A percentile compares a stretch with the other conserved stretches of the same genome.
These are phyloP conservation scores for Aspergillus wentii DNA, from an alignment of 495 filamentous ascomycete genomes.

Conservation along the genomic window DNA sequence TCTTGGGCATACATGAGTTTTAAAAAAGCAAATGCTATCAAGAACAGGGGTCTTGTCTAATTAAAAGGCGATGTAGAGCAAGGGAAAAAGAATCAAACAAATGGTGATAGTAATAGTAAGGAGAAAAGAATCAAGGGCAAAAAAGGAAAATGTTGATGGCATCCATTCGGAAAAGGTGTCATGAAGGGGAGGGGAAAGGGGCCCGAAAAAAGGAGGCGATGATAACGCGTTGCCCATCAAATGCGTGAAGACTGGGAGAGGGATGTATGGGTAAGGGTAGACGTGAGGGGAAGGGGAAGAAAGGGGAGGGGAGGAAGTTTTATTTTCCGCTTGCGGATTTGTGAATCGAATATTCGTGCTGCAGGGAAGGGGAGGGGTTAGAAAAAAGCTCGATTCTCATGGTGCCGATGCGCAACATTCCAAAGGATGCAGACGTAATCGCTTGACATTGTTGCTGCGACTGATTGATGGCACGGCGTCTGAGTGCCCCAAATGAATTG, in stretches of 20 bases:
- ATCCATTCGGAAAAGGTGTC: conserved; percentile 18
- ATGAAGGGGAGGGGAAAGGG: conserved; percentile 11
- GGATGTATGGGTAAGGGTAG: conserved; percentile 5
- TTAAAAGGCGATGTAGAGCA: conserved; percentile 28
- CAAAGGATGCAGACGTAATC: too few relatives aligned
- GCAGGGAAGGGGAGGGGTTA: conserved; percentile 2
- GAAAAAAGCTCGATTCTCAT: too few relatives aligned
- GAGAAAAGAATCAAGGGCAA: conserved; percentile 14
- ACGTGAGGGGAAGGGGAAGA: conserved; percentile 10
- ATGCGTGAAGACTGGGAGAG: conserved; percentile 1
- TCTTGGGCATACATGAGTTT: conserved; percentile 50
- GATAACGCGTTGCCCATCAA: conserved; percentile 7
- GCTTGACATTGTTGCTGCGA: conserved; percentile 6
- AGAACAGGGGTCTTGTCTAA: conserved; percentile 37
- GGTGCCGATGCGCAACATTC: conserved; percentile 5
- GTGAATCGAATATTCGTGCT: conserved; percentile 4
- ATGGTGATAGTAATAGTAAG: conserved; percentile 17
- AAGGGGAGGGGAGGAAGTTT: conserved; percentile 3
- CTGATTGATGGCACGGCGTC: conserved; percentile 11
- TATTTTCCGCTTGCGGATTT: too few relatives aligned
- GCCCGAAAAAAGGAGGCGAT: conserved; percentile 8
- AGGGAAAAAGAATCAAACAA: conserved; percentile 11
- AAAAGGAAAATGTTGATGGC: conserved; percentile 32
- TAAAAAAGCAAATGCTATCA: conserved; percentile 30
- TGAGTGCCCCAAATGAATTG: conserved; percentile 6